Evolutionary conservation across 306 rosid genomes (phyloP).

Genomic region (Gillenia trifoliata): DNA sequence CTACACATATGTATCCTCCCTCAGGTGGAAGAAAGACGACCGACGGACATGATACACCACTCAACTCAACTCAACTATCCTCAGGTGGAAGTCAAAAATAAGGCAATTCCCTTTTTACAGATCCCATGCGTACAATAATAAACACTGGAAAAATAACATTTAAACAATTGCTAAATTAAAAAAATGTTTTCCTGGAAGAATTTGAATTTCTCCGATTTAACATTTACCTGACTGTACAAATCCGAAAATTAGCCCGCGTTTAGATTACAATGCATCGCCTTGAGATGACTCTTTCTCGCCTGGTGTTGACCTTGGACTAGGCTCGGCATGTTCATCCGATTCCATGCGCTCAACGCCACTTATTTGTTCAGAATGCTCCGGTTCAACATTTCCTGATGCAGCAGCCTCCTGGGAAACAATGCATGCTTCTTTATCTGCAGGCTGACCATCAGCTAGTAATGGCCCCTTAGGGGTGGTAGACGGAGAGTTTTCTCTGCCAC

Average conservation of each 20-base stretch:
- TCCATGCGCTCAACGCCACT: conserved; percentile 34
- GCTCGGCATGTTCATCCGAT: conserved; percentile 37
- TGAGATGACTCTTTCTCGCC: conserved; percentile 43
- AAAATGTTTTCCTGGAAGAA: conserved; percentile 36
- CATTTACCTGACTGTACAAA: conserved; percentile 86
- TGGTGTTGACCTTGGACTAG: conserved; percentile 30
- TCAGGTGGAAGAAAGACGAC: conserved; percentile 20
- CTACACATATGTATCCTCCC: conserved; percentile 48
- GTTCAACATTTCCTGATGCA: conserved; percentile 38
- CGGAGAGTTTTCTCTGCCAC: conserved; percentile 43
- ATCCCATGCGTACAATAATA: conserved; percentile 45
- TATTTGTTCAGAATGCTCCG: conserved; percentile 27
- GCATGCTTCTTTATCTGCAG: conserved; percentile 28
- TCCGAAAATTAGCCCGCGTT: conserved; percentile 48
- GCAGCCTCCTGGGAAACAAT: conserved; percentile 29
- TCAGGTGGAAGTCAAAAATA: conserved; percentile 49
- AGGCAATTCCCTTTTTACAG: conserved; percentile 49
- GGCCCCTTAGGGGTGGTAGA: conserved; percentile 44
- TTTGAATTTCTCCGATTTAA: conserved; percentile 43
- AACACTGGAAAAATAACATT: conserved; percentile 37
- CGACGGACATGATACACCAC: conserved; percentile 30
- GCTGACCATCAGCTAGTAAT: conserved; percentile 28
- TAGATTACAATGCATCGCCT: conserved; percentile 31
- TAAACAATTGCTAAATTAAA: conserved; percentile 31
- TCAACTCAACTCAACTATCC: conserved; percentile 38